Evolutionary conservation across 805 yeast genomes (phyloP).

Genomic region (Starmerella stellata): DNA sequence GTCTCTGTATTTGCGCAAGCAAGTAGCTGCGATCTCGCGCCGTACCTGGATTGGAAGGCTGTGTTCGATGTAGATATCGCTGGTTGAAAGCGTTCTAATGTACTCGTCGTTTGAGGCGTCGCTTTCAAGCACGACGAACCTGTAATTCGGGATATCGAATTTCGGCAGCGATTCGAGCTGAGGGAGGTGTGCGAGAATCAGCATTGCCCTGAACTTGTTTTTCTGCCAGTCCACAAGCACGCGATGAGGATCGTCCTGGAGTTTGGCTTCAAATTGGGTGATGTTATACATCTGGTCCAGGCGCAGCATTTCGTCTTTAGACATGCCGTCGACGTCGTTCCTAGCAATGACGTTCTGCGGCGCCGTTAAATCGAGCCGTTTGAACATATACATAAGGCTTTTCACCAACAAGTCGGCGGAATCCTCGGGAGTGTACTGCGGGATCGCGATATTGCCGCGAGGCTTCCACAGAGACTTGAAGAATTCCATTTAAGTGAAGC

Average conservation of each 20-base stretch:
- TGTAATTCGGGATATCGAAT: slow-evolving; percentile 19
- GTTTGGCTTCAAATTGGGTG: slow-evolving; percentile 26
- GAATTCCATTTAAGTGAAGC: slow-evolving; percentile 20
- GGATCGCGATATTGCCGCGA: slow-evolving; percentile 27
- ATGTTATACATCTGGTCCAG: slow-evolving; percentile 41
- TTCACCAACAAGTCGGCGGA: slow-evolving; percentile 44
- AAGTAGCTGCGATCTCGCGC: slow-evolving; percentile 26
- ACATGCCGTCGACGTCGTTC: slow-evolving; percentile 14
- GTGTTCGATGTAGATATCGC: slow-evolving; percentile 44
- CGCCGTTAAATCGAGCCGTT: slow-evolving; percentile 22
- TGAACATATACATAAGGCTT: slow-evolving; percentile 40
- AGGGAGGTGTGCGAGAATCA: slow-evolving; percentile 38
- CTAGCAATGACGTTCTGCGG: slow-evolving; percentile 9
- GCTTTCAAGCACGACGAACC: slow-evolving; percentile 28
- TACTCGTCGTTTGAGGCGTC: slow-evolving; percentile 31
- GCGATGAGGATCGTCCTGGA: slow-evolving; percentile 42
- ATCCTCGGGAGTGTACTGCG: slow-evolving; percentile 35
- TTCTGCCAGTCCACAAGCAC: slow-evolving; percentile 48
- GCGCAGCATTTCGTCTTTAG: slow-evolving; percentile 22
- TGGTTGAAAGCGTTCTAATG: slow-evolving; percentile 28
- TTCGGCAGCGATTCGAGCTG: slow-evolving; percentile 23
- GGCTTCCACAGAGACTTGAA: slow-evolving; percentile 25
- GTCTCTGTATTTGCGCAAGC: slow-evolving; percentile 14
- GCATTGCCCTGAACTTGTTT: slow-evolving; percentile 45
- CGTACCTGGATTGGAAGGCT: slow-evolving; percentile 26